A percentile compares a stretch with the other conserved stretches of the same genome.
phyloP scores from a whole-genome alignment of 306 rosid species.

The Begonia masoniana region DNA sequence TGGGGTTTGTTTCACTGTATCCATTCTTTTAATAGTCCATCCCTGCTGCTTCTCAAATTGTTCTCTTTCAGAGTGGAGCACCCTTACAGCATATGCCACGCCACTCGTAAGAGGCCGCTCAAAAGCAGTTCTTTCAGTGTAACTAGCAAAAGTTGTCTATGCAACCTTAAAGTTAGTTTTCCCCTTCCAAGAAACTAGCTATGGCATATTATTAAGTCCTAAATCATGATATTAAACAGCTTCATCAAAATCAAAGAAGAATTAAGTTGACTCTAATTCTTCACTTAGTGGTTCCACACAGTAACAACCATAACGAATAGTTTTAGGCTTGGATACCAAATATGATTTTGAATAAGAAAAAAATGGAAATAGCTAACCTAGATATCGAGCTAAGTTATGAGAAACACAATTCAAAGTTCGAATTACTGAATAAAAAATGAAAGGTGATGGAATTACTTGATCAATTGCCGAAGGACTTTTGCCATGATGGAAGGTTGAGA shows the following conservation, averaged over 20 bases:
- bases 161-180: slow-evolving; percentile 21
- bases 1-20: slow-evolving; percentile 61
- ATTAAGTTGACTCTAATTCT: too few relatives aligned
- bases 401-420: too few relatives aligned
- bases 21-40: slow-evolving; percentile 95
- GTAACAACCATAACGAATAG: too few relatives aligned
- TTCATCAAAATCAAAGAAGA: too few relatives aligned
- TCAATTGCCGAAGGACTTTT: slow-evolving; percentile 77
- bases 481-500: slow-evolving; percentile 86
- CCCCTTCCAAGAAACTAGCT: too few relatives aligned
- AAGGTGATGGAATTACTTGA: slow-evolving; percentile 45
- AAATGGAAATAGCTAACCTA: too few relatives aligned
- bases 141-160: slow-evolving; percentile 81
- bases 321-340: too few relatives aligned
- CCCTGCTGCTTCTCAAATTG: slow-evolving; percentile 95
- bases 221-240: too few relatives aligned
- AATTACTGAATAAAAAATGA: neutral
- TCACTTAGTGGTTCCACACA: too few relatives aligned
- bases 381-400: too few relatives aligned
- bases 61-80: slow-evolving; percentile 88
- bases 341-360: too few relatives aligned
- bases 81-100: slow-evolving; percentile 98
- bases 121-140: slow-evolving; percentile 92
- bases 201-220: too few relatives aligned
- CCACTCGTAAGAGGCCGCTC: slow-evolving; percentile 99